A percentile compares a stretch with the other conserved stretches of the same genome.
Conservation (phyloP, 345 rosid species). For the Euphorbia pulcherrima region DNA sequence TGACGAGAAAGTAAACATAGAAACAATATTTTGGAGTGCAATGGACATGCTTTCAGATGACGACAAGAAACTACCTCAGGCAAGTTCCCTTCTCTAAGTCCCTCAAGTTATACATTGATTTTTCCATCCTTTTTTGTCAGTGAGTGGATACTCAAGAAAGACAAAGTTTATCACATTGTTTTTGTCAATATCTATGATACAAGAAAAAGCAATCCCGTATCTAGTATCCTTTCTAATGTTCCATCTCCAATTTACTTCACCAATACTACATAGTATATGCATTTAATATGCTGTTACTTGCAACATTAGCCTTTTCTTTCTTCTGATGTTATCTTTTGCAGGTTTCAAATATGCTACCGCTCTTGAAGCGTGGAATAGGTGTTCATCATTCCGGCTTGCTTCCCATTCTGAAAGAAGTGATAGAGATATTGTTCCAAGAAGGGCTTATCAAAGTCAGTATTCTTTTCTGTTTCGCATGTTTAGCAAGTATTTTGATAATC, state of each 20-base stretch:
- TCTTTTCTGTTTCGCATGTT: not conserved
- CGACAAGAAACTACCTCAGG: slow-evolving; percentile 99
- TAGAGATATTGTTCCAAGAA: slow-evolving; percentile 95
- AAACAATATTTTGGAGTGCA: slow-evolving; percentile 89
- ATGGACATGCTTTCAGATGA: slow-evolving; percentile 97
- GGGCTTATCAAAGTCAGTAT: slow-evolving; percentile 78
- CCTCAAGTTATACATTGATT: not conserved
- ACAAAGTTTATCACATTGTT: not conserved
- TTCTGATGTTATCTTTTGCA: slow-evolving; percentile 22
- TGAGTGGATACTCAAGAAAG: not conserved
- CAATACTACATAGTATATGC: not conserved
- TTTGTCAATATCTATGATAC: not conserved
- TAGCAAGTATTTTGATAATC: not conserved
- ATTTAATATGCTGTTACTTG: not conserved
- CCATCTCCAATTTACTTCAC: not conserved
- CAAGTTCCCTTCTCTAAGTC: slow-evolving; percentile 31
- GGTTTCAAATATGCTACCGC: slow-evolving; percentile 93
- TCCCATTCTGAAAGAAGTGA: slow-evolving; percentile 96
- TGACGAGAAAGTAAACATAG: slow-evolving; percentile 78
- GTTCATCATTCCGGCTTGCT: slow-evolving; percentile 99
- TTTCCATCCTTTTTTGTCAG: not conserved
- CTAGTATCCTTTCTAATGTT: not conserved
- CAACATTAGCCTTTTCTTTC: not conserved
- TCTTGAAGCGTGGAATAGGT: slow-evolving; percentile 94
- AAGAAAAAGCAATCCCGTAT: not conserved